Evolutionary conservation across 495 filamentous ascomycete species (phyloP), one percentile per base, ranked within the genome.

Genomic region (Venustampulla echinocandica): DNA sequence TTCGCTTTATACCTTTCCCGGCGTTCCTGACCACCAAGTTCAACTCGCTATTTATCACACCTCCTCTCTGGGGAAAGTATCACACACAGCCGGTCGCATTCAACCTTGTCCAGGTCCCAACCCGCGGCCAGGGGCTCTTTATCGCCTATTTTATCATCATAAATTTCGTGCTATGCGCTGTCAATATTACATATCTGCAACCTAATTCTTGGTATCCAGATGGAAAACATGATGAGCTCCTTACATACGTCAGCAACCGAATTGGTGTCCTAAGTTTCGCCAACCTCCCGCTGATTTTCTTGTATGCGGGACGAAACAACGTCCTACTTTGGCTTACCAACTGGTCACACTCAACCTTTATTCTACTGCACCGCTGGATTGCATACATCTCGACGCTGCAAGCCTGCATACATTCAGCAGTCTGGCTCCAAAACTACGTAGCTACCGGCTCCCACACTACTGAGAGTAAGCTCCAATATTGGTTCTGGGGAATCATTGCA

Each of bases 221-320:
- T 38, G 38, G 55, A 1, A 64, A 37, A 44, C 54, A 47, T 21
- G 32, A 44, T 18, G 49, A 47, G 35, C 10, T 48, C 3, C 13
- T 47, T n/a, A 39, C 32, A 23, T 69, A 73, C 27, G 60, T 69
- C 2, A 70, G 69, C 14, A 70, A 76, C 46, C 61, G 74, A 13
- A 66, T 71, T 1, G 74, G 74, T 3, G 68, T 74, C 23, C 53
- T 79, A 28, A 61, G 69, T 2, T 66, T 76, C 50, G 74, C 66
- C 9, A 73, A 77, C 42, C 51, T 77, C 11, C 69, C 74, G 0
- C 52, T 76, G 2, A 19, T 76, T 19, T 70, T 71, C 61, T 57
- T 79, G 2, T 75, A 76, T 42, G 65, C 65, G 1, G 68, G 70
- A 2, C 68, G 75, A 30, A 79, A 77, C 48, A 77, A 78, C 42